A percentile compares a stretch with the other conserved stretches of the same genome.
These are phyloP conservation scores for Toxicodendron radicans DNA, from an alignment of 345 rosid genomes.

Conservation along the genomic window DNA sequence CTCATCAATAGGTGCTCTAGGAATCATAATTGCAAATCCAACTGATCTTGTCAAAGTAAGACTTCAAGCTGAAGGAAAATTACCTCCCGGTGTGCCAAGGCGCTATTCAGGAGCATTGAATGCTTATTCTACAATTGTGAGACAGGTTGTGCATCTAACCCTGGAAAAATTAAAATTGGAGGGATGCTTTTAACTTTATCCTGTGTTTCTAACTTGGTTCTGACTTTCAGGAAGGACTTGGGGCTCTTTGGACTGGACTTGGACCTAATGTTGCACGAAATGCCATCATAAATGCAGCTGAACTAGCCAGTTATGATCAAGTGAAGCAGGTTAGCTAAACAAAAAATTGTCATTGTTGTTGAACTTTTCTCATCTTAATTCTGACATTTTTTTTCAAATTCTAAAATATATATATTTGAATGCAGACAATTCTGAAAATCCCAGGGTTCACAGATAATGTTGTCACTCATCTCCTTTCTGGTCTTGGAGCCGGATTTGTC, in stretches of 20 bases:
- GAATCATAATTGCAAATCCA: constrained; percentile 83
- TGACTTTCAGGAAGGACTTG: constrained; percentile 76
- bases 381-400: background rate
- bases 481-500: constrained; percentile 95
- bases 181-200: constrained; percentile 14
- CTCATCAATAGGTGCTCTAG: constrained; percentile 75
- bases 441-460: constrained; percentile 95
- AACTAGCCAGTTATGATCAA: constrained; percentile 96
- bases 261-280: constrained; percentile 94
- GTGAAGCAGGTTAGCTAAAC: constrained; percentile 69
- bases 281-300: constrained; percentile 98
- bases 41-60: constrained; percentile 99
- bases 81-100: constrained; percentile 89
- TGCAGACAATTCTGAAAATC: constrained; percentile 88
- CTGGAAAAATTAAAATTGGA: constrained; percentile 17
- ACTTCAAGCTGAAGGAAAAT: constrained; percentile 97
- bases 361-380: constrained; percentile 12
- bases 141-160: constrained; percentile 59
- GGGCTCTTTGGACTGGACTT: constrained; percentile 95
- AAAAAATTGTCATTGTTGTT: background rate
- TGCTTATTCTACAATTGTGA: constrained; percentile 90
- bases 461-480: constrained; percentile 88
- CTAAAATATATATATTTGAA: constrained; percentile 19
- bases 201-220: constrained; percentile 20
- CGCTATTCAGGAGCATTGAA: constrained; percentile 90